Conservation (phyloP, 2,329 filamentous ascomycete genomes). For the Elsinoe perseae region DNA sequence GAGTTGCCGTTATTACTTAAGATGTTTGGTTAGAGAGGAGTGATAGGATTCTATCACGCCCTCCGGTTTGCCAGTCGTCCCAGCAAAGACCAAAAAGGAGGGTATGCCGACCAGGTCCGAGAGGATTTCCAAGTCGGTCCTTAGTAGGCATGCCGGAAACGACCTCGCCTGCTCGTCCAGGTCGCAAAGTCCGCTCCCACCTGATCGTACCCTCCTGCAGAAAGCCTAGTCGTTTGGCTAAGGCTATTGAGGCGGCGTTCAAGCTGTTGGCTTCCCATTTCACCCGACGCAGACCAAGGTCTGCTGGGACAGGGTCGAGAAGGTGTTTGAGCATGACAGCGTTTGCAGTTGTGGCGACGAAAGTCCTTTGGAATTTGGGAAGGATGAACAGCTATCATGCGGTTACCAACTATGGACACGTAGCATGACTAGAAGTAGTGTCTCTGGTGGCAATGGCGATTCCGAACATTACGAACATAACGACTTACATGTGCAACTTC, state of each 20-base stretch:
- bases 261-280: background rate
- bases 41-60: background rate
- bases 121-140: background rate
- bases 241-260: background rate
- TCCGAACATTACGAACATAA: background rate
- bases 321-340: constrained; percentile 4
- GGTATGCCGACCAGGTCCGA: background rate
- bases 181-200: background rate
- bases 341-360: background rate
- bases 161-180: background rate
- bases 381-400: background rate
- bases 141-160: background rate
- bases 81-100: background rate
- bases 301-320: background rate
- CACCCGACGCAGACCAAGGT: background rate
- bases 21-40: background rate
- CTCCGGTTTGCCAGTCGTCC: background rate
- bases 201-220: background rate
- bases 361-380: background rate
- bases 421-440: background rate
- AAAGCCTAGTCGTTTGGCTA: background rate
- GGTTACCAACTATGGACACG: background rate
- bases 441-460: background rate
- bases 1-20: constrained; percentile 2
- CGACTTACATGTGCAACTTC: constrained; percentile 7